These are phyloP conservation scores for Oryza rufipogon DNA, from an alignment of 176 grass and related monocot species.

Conservation along the genomic window DNA sequence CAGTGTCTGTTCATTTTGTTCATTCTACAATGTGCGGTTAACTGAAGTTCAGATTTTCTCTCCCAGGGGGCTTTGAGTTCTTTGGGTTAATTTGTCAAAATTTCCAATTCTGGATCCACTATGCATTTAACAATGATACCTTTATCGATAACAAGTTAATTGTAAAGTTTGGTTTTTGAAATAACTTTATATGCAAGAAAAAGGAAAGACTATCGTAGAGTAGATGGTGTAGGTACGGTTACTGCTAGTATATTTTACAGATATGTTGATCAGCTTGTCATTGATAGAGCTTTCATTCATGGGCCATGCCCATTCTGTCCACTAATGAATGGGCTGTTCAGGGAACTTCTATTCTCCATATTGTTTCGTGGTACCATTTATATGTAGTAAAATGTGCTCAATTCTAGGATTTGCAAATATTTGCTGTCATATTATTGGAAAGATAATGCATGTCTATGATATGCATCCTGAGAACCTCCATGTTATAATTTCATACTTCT, in stretches of 20 bases:
- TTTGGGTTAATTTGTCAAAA: conserved; percentile 27
- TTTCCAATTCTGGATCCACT: conserved; percentile 20
- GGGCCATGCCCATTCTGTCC: neutral
- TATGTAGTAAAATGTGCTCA: neutral
- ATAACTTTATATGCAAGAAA: neutral
- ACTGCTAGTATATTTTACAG: conserved; percentile 15
- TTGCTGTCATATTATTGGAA: neutral
- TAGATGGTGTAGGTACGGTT: neutral
- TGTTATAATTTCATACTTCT: conserved; percentile 24
- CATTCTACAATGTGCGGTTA: conserved; percentile 10
- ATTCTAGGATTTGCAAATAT: conserved; percentile 1
- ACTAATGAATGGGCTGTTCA: neutral
- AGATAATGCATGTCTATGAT: neutral
- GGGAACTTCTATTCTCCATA: neutral
- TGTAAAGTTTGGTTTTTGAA: neutral
- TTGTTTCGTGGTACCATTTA: neutral
- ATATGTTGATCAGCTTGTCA: neutral
- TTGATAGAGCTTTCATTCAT: neutral
- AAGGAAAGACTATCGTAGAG: neutral
- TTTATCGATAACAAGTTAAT: neutral
- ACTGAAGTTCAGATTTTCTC: conserved; percentile 15
- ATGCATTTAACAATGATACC: conserved; percentile 14
- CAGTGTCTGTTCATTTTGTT: conserved; percentile 27
- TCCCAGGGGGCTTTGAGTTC: neutral
- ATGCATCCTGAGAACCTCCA: neutral